Evolutionary conservation across 202 grass and related monocot genomes (phyloP).

Genomic region (Sporobolus alterniflorus): DNA sequence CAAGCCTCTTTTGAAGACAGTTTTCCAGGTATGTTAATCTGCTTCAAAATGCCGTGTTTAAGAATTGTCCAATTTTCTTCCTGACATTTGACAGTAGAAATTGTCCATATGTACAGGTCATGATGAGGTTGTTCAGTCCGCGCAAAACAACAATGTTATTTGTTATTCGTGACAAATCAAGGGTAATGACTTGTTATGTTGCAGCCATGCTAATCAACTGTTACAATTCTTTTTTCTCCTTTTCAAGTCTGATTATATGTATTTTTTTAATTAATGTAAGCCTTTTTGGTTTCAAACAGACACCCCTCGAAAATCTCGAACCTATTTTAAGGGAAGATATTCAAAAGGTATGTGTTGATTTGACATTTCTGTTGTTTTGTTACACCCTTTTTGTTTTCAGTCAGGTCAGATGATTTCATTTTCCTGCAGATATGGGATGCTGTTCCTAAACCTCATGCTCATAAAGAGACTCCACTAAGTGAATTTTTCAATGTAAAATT

Average conservation of each 20-base stretch:
- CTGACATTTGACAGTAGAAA: neutral
- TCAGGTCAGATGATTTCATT: constrained; percentile 20
- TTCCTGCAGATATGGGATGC: constrained; percentile 88
- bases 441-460: constrained; percentile 91
- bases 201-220: constrained; percentile 3
- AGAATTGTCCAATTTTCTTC: neutral
- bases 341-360: constrained; percentile 73
- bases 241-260: constrained; percentile 24
- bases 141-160: constrained; percentile 91
- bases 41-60: neutral
- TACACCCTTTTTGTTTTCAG: constrained; percentile 10
- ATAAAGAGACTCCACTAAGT: constrained; percentile 89
- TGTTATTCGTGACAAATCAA: constrained; percentile 97
- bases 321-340: constrained; percentile 95
- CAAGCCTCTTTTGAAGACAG: constrained; percentile 94
- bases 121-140: constrained; percentile 95
- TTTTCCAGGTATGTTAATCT: constrained; percentile 76
- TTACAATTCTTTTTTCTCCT: constrained; percentile 3
- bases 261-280: constrained; percentile 8
- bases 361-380: neutral
- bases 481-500: constrained; percentile 91
- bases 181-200: constrained; percentile 42
- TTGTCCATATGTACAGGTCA: constrained; percentile 59
- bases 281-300: constrained; percentile 55
- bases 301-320: constrained; percentile 91